Conservation (phyloP, 2,329 filamentous ascomycete genomes). For the Macrophomina tecta region DNA sequence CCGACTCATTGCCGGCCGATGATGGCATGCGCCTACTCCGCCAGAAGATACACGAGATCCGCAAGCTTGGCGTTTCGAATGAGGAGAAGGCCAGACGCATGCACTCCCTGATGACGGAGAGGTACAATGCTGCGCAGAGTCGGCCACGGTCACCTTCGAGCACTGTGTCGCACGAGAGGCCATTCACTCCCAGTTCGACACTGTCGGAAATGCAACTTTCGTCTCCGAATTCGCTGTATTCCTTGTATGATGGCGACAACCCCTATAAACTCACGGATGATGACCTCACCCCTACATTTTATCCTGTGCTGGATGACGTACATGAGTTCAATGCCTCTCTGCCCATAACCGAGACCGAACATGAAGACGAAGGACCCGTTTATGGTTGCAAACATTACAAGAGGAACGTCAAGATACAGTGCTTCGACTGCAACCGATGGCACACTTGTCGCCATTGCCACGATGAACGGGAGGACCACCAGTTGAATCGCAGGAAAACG, state of each 20-base stretch:
- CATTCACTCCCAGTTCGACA: slow-evolving; percentile 45
- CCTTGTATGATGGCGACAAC: slow-evolving; percentile 42
- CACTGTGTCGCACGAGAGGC: slow-evolving; percentile 46
- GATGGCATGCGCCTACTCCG: slow-evolving; percentile 58
- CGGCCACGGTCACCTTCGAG: slow-evolving; percentile 46
- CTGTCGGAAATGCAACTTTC: slow-evolving; percentile 43
- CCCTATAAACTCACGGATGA: slow-evolving; percentile 41
- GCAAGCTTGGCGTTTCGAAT: slow-evolving; percentile 50
- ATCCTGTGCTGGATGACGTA: slow-evolving; percentile 27
- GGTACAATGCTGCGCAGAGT: slow-evolving; percentile 43
- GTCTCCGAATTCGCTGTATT: slow-evolving; percentile 42
- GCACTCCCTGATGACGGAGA: slow-evolving; percentile 57
- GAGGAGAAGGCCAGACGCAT: slow-evolving; percentile 58
- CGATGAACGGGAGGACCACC: slow-evolving; percentile 80
- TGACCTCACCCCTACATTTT: slow-evolving; percentile 25
- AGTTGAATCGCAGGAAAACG: slow-evolving; percentile 79
- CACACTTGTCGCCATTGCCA: slow-evolving; percentile 96
- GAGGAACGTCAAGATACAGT: slow-evolving; percentile 95
- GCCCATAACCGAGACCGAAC: slow-evolving; percentile 56
- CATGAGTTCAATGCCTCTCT: slow-evolving; percentile 45
- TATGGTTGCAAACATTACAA: slow-evolving; percentile 93
- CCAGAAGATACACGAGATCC: slow-evolving; percentile 55
- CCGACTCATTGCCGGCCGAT: slow-evolving; percentile 52
- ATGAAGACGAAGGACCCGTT: slow-evolving; percentile 51
- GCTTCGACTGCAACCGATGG: slow-evolving; percentile 87